Base-by-base conservation (phyloP, 257 asterid genomes). In the Catharanthus roseus region DNA sequence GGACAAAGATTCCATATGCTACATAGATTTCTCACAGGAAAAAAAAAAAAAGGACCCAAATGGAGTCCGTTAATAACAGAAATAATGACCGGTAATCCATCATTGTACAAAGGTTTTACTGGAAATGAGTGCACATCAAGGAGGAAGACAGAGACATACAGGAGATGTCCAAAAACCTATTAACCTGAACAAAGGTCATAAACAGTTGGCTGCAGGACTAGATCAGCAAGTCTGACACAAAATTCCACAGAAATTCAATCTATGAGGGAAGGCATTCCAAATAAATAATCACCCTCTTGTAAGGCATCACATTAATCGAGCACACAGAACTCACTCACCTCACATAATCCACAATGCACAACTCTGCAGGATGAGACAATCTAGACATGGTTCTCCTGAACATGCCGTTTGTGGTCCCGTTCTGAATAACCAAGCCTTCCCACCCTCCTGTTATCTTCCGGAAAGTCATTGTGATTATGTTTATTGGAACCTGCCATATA, bases 341-440 rank as follows among this genome's bases (percentile, higher is more conserved):
- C 8, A 62, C 10, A 21, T 12, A 18, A 7, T 62, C 4, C 18
- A 2, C 2, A 21, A 18, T 31, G 66, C 26, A 18, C 19, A 39
- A 31, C 5, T 1, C 42, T 6, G 24, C 24, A 15, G 26, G 21
- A 1, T 11, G 67, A 36, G 47, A 34, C 29, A 18, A 34, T 70
- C 81, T 79, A 86, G 50, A 75, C 95, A 61, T 82, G 95, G 63
- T 86, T 88, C 82, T 90, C 90, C 74, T 85, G 95, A 73, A 80
- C 57, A 42, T 84, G 95, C 82, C 90, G 74, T 69, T 88, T 88
- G 78, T 85, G 87, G 80, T 87, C 97, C 77, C 93, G 83, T 71
- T 90, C 97, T 9, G 95, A 78, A 67, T 86, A 81, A n/a, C 85
- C 87, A n/a, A 79, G 79, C 84, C 87, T 83, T 62, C 85, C 91